Evolutionary conservation across 352 stramenopile genomes (phyloP), one percentile per base, ranked within the genome.

Genomic region (Nothophytophthora sp.): DNA sequence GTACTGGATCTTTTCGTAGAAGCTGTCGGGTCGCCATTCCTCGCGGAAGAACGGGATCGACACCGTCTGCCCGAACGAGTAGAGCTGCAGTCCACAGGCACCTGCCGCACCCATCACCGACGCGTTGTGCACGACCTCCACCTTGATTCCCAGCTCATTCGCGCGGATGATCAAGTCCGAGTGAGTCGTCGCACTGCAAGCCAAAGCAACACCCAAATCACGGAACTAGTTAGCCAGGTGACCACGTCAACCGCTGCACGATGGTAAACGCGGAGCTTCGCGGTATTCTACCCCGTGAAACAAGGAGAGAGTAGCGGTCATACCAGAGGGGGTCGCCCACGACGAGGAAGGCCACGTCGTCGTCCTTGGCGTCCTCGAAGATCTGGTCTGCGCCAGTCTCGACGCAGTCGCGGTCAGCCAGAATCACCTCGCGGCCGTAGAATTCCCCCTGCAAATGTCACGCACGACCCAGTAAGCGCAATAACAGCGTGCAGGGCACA

Each of bases 81-180:
- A 99, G 10, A 99, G 82, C 57, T 99, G 96, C 51, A 99, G 77
- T 2, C 97, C 97, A 66, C 95, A 99, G 20, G 83, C 89, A 30
- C 84, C 97, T 10, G 92, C 93, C 4, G 96, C 97, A 23, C 96
- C 96, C 97, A 99, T 99, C 59, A 99, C 96, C 12, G 89, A 98
- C 8, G 97, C 96, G 70, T 99, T 99, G 70, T 99, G 97, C 29
- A 99, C 95, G 39, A 99, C 87, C 62, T 99, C 82, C 9, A 99
- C 96, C 41, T 86, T 62, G 47, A 99, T 96, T 16, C 88, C 94
- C 25, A 92, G 63, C 67, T 98, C 84, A 56, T 91, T 76, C 1
- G 97, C 97, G 45, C 97, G 89, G 46, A 99, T 80, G 60, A 98
- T 98, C 43, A 99, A 79, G 73, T 99, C 97, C 19, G 95, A 98